Evolutionary conservation across 805 yeast genomes (phyloP).

Genomic region (Alloascoidea hylecoeti): DNA sequence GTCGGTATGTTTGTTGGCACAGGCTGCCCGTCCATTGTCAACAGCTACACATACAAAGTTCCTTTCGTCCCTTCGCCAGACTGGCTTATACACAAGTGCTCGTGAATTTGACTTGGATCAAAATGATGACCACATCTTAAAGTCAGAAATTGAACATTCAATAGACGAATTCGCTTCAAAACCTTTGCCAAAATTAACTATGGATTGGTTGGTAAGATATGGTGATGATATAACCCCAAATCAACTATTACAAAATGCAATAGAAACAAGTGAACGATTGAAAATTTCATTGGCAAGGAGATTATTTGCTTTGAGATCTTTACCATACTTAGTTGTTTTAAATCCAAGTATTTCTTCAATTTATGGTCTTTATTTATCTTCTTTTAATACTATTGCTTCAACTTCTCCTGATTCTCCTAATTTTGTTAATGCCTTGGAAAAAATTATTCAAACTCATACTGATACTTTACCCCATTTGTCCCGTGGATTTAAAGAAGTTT

Average conservation of each 20-base stretch:
- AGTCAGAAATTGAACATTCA: background rate
- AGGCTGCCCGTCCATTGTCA: too few relatives aligned
- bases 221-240: background rate
- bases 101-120: too few relatives aligned
- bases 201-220: background rate
- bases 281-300: constrained; percentile 45
- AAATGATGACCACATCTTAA: background rate
- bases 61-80: too few relatives aligned
- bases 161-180: too few relatives aligned
- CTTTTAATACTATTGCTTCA: constrained; percentile 38
- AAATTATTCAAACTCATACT: constrained; percentile 64
- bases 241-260: background rate
- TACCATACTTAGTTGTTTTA: constrained; percentile 75
- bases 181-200: too few relatives aligned
- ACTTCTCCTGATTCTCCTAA: constrained; percentile 37
- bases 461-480: constrained; percentile 77
- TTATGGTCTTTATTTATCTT: constrained; percentile 57
- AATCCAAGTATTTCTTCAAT: constrained; percentile 79
- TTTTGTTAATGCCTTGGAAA: constrained; percentile 37
- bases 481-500: constrained; percentile 65
- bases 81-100: too few relatives aligned
- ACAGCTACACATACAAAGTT: too few relatives aligned
- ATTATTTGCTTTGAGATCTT: constrained; percentile 47
- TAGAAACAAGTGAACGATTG: background rate
- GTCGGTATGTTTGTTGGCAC: too few relatives aligned